phyloP scores from a whole-genome alignment of 2,329 filamentous ascomycete species.

The Tolypocladium paradoxum region DNA sequence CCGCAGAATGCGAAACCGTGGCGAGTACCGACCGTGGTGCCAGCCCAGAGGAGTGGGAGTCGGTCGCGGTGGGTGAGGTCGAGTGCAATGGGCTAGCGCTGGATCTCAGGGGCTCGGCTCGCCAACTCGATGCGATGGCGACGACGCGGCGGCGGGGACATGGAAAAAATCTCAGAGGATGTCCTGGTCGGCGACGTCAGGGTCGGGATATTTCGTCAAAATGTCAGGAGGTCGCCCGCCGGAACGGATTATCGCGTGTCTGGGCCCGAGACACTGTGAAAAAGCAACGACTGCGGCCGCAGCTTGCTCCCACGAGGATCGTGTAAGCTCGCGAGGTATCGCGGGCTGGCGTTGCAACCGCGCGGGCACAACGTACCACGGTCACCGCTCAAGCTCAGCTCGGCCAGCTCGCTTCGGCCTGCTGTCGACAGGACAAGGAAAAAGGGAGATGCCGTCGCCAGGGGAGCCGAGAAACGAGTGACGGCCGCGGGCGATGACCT shows the following conservation, averaged over 20 bases:
- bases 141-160: background rate
- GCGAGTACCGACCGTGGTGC: background rate
- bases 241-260: slow-evolving; percentile 1
- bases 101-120: background rate
- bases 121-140: background rate
- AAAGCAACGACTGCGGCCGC: slow-evolving; percentile 2
- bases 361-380: background rate
- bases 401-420: background rate
- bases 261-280: slow-evolving; percentile 3
- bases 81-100: background rate
- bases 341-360: background rate
- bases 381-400: background rate
- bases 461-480: background rate
- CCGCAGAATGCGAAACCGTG: background rate
- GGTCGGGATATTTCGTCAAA: background rate
- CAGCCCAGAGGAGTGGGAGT: background rate
- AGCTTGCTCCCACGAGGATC: background rate
- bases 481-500: background rate
- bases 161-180: background rate
- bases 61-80: background rate
- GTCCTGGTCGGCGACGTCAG: slow-evolving; percentile 1
- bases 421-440: background rate
- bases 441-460: background rate
- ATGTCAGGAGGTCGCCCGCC: background rate
- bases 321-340: background rate